Evolutionary conservation across 257 asterid genomes (phyloP).

Genomic region (Solanum infundibuliforme): DNA sequence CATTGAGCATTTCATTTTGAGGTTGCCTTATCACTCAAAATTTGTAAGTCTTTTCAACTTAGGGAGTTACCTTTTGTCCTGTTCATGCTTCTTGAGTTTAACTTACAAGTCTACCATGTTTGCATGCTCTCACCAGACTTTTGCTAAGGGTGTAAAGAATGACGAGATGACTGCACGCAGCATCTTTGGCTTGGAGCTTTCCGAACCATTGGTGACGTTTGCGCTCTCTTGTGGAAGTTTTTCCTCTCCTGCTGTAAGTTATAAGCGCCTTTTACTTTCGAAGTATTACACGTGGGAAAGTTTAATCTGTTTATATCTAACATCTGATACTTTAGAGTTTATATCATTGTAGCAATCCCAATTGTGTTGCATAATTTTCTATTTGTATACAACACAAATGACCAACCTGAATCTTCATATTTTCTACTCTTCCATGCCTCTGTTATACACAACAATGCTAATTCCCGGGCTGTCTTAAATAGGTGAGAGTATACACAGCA

Average conservation of each 20-base stretch:
- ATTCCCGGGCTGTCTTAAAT: not conserved
- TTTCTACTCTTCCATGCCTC: not conserved
- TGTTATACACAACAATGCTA: not conserved
- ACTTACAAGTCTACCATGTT: not conserved
- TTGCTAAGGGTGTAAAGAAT: conserved; percentile 42
- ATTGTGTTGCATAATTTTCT: not conserved
- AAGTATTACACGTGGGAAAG: not conserved
- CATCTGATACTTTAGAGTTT: no score
- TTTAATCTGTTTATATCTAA: not conserved
- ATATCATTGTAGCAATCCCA: not conserved
- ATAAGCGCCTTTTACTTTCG: no score
- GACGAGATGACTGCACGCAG: conserved; percentile 44
- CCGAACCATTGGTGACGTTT: conserved; percentile 83
- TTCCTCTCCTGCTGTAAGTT: conserved; percentile 93
- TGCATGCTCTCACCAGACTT: conserved; percentile 30
- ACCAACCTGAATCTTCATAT: not conserved
- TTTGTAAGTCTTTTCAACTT: conserved; percentile 22
- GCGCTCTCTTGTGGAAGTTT: conserved; percentile 97
- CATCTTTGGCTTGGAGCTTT: conserved; percentile 53
- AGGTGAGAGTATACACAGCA: conserved; percentile 82
- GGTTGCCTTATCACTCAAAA: conserved; percentile 73
- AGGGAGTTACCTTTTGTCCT: not conserved
- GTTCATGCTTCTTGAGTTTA: not conserved
- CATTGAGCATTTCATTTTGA: conserved; percentile 68
- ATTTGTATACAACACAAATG: not conserved